Evolutionary conservation across 495 filamentous ascomycete species (phyloP).

Genomic region (Penicillium roqueforti): DNA sequence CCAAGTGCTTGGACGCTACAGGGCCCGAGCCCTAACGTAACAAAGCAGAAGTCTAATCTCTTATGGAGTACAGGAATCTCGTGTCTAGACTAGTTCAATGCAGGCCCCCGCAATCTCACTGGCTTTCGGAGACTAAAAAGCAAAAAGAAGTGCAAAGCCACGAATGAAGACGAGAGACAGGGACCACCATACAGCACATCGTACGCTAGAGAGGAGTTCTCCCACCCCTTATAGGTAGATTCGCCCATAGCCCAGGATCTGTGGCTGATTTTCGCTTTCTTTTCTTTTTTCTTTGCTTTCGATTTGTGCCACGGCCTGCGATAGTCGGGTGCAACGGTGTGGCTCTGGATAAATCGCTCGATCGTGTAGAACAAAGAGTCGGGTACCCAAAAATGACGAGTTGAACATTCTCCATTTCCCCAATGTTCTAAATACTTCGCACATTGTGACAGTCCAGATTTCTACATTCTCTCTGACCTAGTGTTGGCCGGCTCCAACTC

Average conservation of each 20-base stretch:
- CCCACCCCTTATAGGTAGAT: neutral
- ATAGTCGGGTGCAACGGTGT: neutral
- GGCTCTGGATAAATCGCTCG: neutral
- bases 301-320: neutral
- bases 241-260: neutral
- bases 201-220: neutral
- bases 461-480: slow-evolving; percentile 2
- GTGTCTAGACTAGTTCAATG: slow-evolving; percentile 7
- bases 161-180: slow-evolving; percentile 6
- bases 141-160: slow-evolving; percentile 3
- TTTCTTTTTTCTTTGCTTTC: neutral
- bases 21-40: slow-evolving; percentile 9
- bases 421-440: slow-evolving; percentile 6
- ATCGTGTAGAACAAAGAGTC: slow-evolving; percentile 1
- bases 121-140: neutral
- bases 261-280: neutral
- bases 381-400: slow-evolving; percentile 9
- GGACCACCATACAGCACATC: slow-evolving; percentile 2
- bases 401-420: slow-evolving; percentile 5
- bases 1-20: neutral
- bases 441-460: slow-evolving; percentile 9
- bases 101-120: slow-evolving; percentile 6
- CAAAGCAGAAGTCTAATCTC: neutral
- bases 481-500: neutral
- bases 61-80: slow-evolving; percentile 1